phyloP scores from a whole-genome alignment of 148 eudicot genomes.

The Dianthus caryophyllus region DNA sequence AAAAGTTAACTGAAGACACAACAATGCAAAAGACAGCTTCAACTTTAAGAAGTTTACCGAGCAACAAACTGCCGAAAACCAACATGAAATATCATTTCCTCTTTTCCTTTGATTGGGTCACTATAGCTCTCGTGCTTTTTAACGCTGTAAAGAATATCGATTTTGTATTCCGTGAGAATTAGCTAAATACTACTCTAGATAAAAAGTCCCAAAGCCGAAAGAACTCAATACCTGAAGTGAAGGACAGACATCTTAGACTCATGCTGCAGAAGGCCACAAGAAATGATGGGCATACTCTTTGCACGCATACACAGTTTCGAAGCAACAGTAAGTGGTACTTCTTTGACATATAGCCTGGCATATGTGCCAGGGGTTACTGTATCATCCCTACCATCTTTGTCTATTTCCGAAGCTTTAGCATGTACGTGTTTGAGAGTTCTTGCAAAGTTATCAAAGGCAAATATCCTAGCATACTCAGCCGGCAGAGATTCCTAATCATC shows the following conservation, averaged over 20 bases:
- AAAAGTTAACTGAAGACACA: background rate
- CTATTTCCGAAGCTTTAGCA: slow-evolving; percentile 65
- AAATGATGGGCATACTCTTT: slow-evolving; percentile 53
- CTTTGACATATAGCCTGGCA: slow-evolving; percentile 63
- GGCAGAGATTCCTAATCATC: slow-evolving; percentile 83
- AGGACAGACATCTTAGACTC: slow-evolving; percentile 97
- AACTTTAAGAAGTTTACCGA: slow-evolving; percentile 37
- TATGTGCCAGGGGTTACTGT: slow-evolving; percentile 59
- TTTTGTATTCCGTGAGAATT: background rate
- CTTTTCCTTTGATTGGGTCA: slow-evolving; percentile 86
- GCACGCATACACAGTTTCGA: slow-evolving; percentile 45
- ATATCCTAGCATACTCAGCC: slow-evolving; percentile 69
- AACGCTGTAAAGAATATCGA: slow-evolving; percentile 39
- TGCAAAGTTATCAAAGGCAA: slow-evolving; percentile 74
- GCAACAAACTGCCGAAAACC: slow-evolving; percentile 87
- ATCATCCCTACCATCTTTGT: slow-evolving; percentile 42
- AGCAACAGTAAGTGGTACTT: slow-evolving; percentile 55
- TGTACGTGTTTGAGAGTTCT: slow-evolving; percentile 86
- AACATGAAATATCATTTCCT: slow-evolving; percentile 83
- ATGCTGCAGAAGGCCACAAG: slow-evolving; percentile 85
- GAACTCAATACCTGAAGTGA: slow-evolving; percentile 70
- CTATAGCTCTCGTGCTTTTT: slow-evolving; percentile 85
- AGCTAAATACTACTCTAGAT: background rate
- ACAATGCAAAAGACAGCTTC: background rate
- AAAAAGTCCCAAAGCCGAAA: background rate